phyloP scores from a whole-genome alignment of 257 asterid genomes.

The Rehmannia glutinosa region DNA sequence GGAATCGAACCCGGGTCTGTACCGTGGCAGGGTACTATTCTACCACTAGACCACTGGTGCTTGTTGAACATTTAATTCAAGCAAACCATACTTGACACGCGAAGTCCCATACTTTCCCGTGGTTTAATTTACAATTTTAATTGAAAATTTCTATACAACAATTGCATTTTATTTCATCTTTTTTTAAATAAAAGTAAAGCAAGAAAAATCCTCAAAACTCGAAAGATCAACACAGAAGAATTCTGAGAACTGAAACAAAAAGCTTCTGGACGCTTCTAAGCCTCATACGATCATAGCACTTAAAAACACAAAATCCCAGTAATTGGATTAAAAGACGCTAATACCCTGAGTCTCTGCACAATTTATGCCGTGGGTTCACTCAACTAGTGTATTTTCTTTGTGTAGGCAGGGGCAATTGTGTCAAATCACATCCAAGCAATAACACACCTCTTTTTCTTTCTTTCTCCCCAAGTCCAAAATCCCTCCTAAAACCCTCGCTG shows the following conservation, averaged over 20 bases:
- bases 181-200: too few relatives aligned
- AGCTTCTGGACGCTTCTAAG: background rate
- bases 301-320: background rate
- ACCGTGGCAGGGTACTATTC: constrained; percentile 99
- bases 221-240: too few relatives aligned
- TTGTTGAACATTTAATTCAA: too few relatives aligned
- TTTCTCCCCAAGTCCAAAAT: constrained; percentile 32
- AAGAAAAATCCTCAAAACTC: background rate
- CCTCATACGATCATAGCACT: background rate
- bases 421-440: background rate
- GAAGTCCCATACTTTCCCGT: too few relatives aligned
- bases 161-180: too few relatives aligned
- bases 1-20: constrained; percentile 99
- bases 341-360: background rate
- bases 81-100: too few relatives aligned
- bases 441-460: background rate
- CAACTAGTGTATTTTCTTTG: background rate
- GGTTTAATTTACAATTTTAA: too few relatives aligned
- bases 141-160: background rate
- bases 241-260: background rate
- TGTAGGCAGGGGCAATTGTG: background rate
- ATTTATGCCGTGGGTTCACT: background rate
- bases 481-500: constrained; percentile 34
- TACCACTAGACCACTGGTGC: constrained; percentile 95
- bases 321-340: too few relatives aligned